These are phyloP conservation scores for Dendrobium catenatum DNA, from an alignment of 106 monocot genomes.

Conservation along the genomic window DNA sequence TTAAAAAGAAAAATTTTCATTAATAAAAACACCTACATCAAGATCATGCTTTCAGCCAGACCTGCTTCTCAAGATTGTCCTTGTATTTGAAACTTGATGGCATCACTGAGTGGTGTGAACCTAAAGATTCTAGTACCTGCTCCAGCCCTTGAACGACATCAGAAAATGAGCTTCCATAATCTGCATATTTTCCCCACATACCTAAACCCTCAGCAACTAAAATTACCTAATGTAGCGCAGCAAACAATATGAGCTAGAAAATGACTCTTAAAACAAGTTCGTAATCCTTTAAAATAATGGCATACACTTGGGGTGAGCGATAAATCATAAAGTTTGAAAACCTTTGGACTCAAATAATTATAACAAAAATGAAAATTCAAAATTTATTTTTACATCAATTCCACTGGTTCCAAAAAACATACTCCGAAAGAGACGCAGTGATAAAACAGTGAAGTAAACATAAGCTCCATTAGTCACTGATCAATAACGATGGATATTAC, in stretches of 20 bases:
- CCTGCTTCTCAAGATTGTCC: constrained; percentile 88
- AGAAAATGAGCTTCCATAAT: constrained; percentile 86
- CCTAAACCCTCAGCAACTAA: neutral
- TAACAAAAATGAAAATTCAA: no score
- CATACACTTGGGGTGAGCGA: no score
- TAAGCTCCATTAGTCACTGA: no score
- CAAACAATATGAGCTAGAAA: neutral
- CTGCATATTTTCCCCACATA: constrained; percentile 31
- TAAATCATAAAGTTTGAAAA: neutral
- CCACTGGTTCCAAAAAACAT: no score
- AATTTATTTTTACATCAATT: no score
- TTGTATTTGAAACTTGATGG: constrained; percentile 73
- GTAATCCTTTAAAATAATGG: neutral
- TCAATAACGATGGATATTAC: no score
- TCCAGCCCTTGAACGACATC: constrained; percentile 77
- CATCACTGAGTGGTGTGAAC: constrained; percentile 27
- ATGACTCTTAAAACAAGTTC: neutral
- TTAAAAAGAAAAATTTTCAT: neutral
- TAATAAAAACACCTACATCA: neutral
- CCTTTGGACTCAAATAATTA: neutral
- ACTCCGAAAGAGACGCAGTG: no score
- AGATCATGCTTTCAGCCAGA: constrained; percentile 8
- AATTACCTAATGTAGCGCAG: neutral
- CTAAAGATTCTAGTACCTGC: constrained; percentile 69
- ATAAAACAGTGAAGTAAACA: no score